These are phyloP conservation scores for Botrytis medusae DNA, from an alignment of 2,329 filamentous ascomycete species.

Conservation along the genomic window DNA sequence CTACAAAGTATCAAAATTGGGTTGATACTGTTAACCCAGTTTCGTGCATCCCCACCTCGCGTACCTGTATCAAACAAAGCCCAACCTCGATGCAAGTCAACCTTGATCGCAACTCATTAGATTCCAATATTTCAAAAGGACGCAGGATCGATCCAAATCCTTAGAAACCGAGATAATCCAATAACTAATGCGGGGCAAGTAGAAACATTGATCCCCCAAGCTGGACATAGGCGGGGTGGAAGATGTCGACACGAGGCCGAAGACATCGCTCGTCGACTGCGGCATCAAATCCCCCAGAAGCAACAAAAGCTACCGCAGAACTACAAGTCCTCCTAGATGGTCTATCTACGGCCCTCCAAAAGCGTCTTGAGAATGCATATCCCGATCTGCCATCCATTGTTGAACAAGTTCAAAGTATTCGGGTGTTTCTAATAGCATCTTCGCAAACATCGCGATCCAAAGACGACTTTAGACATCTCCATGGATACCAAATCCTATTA, in stretches of 20 bases:
- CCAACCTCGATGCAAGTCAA: conserved; percentile 29
- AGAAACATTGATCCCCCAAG: conserved; percentile 26
- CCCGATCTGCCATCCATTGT: conserved; percentile 40
- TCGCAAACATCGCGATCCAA: conserved; percentile 53
- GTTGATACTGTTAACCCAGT: conserved; percentile 3
- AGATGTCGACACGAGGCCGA: conserved; percentile 54
- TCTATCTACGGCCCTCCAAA: conserved; percentile 41
- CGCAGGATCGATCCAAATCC: conserved; percentile 25
- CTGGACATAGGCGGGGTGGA: conserved; percentile 38
- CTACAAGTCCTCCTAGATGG: conserved; percentile 55
- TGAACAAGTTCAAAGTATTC: conserved; percentile 36
- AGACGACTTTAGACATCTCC: conserved; percentile 79
- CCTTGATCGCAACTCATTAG: conserved; percentile 12
- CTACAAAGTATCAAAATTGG: not conserved
- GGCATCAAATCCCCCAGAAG: conserved; percentile 54
- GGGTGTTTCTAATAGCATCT: conserved; percentile 44
- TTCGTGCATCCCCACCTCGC: conserved; percentile 23
- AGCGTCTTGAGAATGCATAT: conserved; percentile 29
- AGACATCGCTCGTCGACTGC: conserved; percentile 66
- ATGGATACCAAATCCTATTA: conserved; percentile 75
- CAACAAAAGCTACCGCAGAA: conserved; percentile 61
- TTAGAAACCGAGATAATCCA: conserved; percentile 14
- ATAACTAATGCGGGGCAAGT: conserved; percentile 33
- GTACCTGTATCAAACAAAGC: conserved; percentile 22
- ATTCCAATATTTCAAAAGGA: conserved; percentile 5